Base-by-base conservation (phyloP, 371 early-diverging fungal genomes). In the Mortierella sp. region DNA sequence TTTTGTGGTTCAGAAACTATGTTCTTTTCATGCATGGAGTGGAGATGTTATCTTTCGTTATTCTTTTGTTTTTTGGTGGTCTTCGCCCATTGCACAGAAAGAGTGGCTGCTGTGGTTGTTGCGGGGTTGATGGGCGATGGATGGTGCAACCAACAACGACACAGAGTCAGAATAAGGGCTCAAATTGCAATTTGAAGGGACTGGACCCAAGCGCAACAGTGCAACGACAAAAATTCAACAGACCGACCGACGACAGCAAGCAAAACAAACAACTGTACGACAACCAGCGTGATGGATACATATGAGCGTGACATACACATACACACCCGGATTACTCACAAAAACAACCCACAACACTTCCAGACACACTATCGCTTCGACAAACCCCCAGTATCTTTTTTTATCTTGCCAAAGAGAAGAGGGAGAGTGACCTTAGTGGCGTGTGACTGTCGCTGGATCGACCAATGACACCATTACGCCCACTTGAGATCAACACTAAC, bases 401-500 rank as follows among this genome's bases (percentile, higher is more conserved):
- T 29, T 27, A 12, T 58, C 27, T 58, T 11, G 11, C 55, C 58
- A 60, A 18, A 27, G 11, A n/a, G 11, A 10, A 18, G 35, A 35
- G 21, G 48, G 14, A 14, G 48, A 46, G 14, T 3, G 14, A 46
- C 38, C 38, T 63, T 48, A 51, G 44, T 60, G 75, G 44, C 65
- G 65, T 65, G 60, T 65, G 75, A 75, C 65, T 46, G 55, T 74
- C 18, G 8, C 7, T 41, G 8, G 29, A 1, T 72, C 12, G 1
- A 35, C 48, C 73, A 54, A 74, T 74, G 46, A 65, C 60, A 85
- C 87, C 48, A 24, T 74, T 29, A 55, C 55, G 46, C 54, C 48
- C 63, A 63, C 4, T 49, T 51, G 48, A 38, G 16, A 54, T 18
- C 21, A 35, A 14, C 55, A 74, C 54, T 44, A 27, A 77, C 46